Conservation (phyloP, 164 flowering plant genomes). For the Euptelea pleiosperma region DNA sequence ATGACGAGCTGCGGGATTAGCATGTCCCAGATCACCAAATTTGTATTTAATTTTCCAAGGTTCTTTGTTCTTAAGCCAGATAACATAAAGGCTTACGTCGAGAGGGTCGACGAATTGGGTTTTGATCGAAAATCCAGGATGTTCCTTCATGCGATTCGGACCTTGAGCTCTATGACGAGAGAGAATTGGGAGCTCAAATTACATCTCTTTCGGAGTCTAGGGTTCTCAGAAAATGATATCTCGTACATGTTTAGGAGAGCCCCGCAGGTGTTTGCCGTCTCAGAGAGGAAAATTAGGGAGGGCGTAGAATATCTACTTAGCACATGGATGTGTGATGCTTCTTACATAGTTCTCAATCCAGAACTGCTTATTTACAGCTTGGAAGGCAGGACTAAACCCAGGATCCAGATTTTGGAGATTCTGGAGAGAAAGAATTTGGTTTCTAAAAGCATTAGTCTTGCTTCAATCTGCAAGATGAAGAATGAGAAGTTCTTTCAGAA, state of each 20-base stretch:
- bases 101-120: not conserved
- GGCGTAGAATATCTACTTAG: not conserved
- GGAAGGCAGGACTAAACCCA: slow-evolving; percentile 9
- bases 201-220: slow-evolving; percentile 5
- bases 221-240: slow-evolving; percentile 1
- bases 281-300: slow-evolving; percentile 1
- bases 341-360: not conserved
- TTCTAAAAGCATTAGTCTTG: not conserved
- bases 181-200: slow-evolving; percentile 12
- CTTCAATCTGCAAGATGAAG: not conserved
- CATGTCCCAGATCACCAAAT: slow-evolving; percentile 4
- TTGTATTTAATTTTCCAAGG: slow-evolving; percentile 1
- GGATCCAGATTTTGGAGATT: slow-evolving; percentile 2
- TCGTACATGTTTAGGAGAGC: not conserved
- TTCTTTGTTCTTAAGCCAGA: slow-evolving; percentile 6
- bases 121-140: not conserved
- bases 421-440: slow-evolving; percentile 3
- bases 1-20: slow-evolving; percentile 5
- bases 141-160: slow-evolving; percentile 4
- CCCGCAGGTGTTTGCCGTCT: slow-evolving; percentile 8
- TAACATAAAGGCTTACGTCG: not conserved
- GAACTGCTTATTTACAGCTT: slow-evolving; percentile 9
- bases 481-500: slow-evolving; percentile 3
- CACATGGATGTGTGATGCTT: not conserved
- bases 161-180: not conserved